Evolutionary conservation across 768 basidiomycete genomes (phyloP), one percentile per base, ranked within the genome.

Genomic region (Trametes villosa): DNA sequence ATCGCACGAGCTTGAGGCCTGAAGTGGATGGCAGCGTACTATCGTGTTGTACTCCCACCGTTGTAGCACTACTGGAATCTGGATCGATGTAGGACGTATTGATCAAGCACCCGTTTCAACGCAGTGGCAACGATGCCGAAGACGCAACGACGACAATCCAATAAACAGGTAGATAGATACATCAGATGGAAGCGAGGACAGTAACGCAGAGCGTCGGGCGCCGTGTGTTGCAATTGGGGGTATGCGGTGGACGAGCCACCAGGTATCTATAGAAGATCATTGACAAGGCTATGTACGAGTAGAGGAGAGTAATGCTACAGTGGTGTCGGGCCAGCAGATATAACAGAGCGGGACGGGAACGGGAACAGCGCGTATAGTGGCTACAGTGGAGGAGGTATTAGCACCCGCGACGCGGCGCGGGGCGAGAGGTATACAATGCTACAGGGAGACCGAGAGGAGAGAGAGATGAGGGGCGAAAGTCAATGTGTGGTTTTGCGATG

Each of bases 331-430:
- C 31, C 30, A 22, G 36, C n/a, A n/a, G n/a, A n/a, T n/a, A 22
- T 30, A 49, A 57, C 46, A 49, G 55, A 57, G 55, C 30, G 41
- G 2, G 20, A 29, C 31, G n/a, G 42, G n/a, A n/a, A n/a, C n/a
- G n/a, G n/a, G n/a, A 31, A 18, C 11, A 31, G 42, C 40, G 24
- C 31, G n/a, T 41, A n/a, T 51, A 51, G 51, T 57, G 42, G 60
- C 60, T 62, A 62, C 60, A 62, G 54, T 41, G 59, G 49, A 31
- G 45, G 57, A 61, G 53, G 47, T 50, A 61, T 61, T 51, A 55
- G 48, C 47, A 44, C 41, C 47, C 48, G 20, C 40, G 27, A 9
- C 13, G 46, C 46, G 27, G 53, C 26, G 47, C 29, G 33, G 18
- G 38, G 30, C 30, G 26, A 24, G 45, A n/a, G 53, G 46, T 30